These are phyloP conservation scores for Ophiostoma sp. DNA, from an alignment of 2,329 filamentous ascomycete genomes.

Conservation along the genomic window DNA sequence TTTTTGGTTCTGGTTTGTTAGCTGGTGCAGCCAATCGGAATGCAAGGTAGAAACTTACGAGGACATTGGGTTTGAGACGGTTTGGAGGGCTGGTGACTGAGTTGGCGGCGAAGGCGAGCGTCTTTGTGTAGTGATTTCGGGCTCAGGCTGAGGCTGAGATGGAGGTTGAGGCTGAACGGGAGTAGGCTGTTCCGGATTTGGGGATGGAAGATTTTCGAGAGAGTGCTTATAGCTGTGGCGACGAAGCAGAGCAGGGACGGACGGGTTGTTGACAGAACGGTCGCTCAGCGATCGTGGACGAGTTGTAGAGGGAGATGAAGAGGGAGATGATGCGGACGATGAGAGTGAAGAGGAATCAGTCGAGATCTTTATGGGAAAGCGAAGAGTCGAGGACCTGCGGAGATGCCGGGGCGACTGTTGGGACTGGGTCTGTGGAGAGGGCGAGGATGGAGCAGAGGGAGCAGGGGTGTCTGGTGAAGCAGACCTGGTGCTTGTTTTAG, in stretches of 20 bases:
- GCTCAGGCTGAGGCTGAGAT: not conserved
- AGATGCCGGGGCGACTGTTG: constrained; percentile 18
- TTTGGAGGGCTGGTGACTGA: constrained; percentile 8
- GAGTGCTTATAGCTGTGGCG: constrained; percentile 23
- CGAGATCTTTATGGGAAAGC: constrained; percentile 26
- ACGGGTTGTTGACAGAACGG: constrained; percentile 19
- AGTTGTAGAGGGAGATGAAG: constrained; percentile 17
- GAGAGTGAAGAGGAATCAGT: constrained; percentile 19
- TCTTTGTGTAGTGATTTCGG: not conserved
- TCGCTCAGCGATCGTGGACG: constrained; percentile 26
- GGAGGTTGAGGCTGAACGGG: not conserved
- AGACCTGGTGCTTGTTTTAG: not conserved
- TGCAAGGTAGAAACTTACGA: constrained; percentile 20
- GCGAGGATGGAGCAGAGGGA: constrained; percentile 11
- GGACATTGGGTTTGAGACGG: constrained; percentile 22
- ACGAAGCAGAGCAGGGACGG: constrained; percentile 17
- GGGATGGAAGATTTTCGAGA: constrained; percentile 24
- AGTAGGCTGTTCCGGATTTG: not conserved
- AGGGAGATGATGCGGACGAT: constrained; percentile 10
- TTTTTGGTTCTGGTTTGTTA: not conserved
- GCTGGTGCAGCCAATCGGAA: not conserved
- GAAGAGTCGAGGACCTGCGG: constrained; percentile 25
- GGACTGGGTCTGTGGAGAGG: constrained; percentile 9
- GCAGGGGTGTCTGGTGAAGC: constrained; percentile 11
- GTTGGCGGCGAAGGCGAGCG: not conserved